Percentiles rank a stretch among this genome's conserved stretches.
phyloP scores from a whole-genome alignment of 2,329 filamentous ascomycete genomes.

The Cercospora citrullina region DNA sequence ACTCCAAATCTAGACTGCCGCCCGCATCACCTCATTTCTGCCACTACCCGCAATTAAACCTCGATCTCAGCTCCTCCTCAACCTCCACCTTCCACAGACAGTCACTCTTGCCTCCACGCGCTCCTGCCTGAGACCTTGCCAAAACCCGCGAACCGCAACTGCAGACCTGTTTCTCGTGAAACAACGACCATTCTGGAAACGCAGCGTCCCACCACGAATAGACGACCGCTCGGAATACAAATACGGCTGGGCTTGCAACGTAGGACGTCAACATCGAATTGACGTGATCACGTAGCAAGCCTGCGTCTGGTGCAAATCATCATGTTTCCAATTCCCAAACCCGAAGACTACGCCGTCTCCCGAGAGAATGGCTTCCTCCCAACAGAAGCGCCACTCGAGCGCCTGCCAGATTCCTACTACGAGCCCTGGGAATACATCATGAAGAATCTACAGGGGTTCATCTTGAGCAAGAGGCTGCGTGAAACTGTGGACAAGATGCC shows the following conservation, averaged over 20 bases:
- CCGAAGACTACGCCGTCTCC: slow-evolving; percentile 79
- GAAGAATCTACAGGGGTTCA: slow-evolving; percentile 80
- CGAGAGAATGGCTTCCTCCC: slow-evolving; percentile 83
- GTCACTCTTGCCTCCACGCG: background rate
- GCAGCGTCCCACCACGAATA: slow-evolving; percentile 1
- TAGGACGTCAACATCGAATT: slow-evolving; percentile 29
- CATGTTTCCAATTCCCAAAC: slow-evolving; percentile 50
- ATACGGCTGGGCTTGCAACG: slow-evolving; percentile 41
- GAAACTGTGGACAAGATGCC: slow-evolving; percentile 78
- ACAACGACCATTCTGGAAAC: background rate
- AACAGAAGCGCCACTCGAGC: slow-evolving; percentile 72
- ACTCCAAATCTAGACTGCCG: slow-evolving; percentile 1
- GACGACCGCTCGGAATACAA: slow-evolving; percentile 10
- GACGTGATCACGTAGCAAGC: slow-evolving; percentile 39
- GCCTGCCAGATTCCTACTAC: slow-evolving; percentile 87
- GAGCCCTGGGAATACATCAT: slow-evolving; percentile 89
- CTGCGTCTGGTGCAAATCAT: slow-evolving; percentile 37
- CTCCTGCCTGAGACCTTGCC: background rate
- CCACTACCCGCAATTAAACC: background rate
- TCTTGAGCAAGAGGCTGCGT: slow-evolving; percentile 81
- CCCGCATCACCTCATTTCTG: slow-evolving; percentile 2
- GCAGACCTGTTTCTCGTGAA: background rate
- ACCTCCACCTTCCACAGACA: background rate
- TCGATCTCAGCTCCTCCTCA: background rate
- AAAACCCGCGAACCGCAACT: background rate